A percentile compares a stretch with the other conserved stretches of the same genome.
Conservation (phyloP, 202 grass and related monocot genomes). For the Dendrocalamus latiflorus region DNA sequence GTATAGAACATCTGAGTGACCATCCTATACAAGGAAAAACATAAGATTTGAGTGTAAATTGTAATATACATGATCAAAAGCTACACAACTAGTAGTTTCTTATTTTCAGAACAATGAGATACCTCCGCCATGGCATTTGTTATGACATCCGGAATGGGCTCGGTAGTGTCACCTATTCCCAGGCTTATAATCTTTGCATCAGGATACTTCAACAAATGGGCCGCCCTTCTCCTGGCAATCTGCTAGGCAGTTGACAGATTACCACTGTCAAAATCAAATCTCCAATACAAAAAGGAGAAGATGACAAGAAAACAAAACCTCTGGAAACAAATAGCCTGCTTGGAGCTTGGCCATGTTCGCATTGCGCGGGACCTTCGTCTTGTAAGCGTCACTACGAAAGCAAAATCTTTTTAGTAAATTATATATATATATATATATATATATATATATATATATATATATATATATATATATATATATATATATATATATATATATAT, state of each 20-base stretch:
- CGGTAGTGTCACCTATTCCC: slow-evolving; percentile 87
- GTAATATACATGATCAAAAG: not conserved
- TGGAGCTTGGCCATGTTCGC: slow-evolving; percentile 91
- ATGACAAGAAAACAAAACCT: slow-evolving; percentile 36
- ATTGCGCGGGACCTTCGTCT: slow-evolving; percentile 75
- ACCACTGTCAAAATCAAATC: not conserved
- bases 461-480: too few species aligned
- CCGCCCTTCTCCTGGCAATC: slow-evolving; percentile 81
- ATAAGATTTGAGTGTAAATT: not conserved
- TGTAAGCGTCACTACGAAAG: slow-evolving; percentile 57
- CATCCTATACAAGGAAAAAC: not conserved
- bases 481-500: too few species aligned
- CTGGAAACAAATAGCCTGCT: slow-evolving; percentile 87
- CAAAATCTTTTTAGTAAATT: not conserved
- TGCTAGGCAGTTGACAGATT: slow-evolving; percentile 9
- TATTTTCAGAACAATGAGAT: not conserved
- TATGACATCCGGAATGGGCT: slow-evolving; percentile 84
- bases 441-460: too few species aligned
- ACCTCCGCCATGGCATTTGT: slow-evolving; percentile 86
- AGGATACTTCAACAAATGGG: slow-evolving; percentile 67
- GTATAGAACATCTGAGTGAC: not conserved
- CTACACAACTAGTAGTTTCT: not conserved
- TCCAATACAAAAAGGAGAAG: not conserved
- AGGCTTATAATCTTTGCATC: slow-evolving; percentile 40
- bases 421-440: too few species aligned